These are phyloP conservation scores for Eutrema yunnanense DNA, from an alignment of 345 rosid species.

Conservation along the genomic window DNA sequence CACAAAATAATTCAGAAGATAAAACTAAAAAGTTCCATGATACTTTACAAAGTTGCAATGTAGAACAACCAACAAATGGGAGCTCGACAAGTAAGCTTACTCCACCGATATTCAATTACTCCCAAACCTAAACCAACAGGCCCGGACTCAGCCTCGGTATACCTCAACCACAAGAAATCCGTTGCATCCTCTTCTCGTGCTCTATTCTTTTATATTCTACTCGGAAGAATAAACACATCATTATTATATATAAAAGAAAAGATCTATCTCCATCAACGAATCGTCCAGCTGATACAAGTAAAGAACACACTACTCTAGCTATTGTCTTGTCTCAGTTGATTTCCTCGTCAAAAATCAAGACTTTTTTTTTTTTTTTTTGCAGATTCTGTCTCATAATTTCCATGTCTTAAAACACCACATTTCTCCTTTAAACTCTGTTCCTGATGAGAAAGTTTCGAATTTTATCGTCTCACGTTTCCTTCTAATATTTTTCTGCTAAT, in stretches of 20 bases:
- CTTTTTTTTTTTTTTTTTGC: not conserved
- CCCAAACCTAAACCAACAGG: not conserved
- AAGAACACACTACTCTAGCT: no score
- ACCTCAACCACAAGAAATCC: not conserved
- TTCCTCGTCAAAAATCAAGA: not conserved
- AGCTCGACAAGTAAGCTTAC: not conserved
- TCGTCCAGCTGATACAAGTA: no score
- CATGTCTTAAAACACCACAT: not conserved
- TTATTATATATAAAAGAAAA: no score
- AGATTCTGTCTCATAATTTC: not conserved
- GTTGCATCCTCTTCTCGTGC: no score
- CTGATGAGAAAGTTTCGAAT: not conserved
- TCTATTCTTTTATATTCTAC: no score
- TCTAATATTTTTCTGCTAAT: not conserved
- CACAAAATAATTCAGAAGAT: not conserved
- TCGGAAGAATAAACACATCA: not conserved
- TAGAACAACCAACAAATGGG: not conserved
- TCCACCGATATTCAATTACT: not conserved
- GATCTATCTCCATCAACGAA: not conserved
- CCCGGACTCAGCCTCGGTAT: not conserved
- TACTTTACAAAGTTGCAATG: not conserved
- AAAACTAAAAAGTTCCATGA: not conserved
- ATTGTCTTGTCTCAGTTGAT: not conserved
- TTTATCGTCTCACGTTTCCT: not conserved
- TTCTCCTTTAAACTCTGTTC: not conserved